Evolutionary conservation across 352 stramenopile species (phyloP).

Genomic region (Globisporangium heterothallicum): DNA sequence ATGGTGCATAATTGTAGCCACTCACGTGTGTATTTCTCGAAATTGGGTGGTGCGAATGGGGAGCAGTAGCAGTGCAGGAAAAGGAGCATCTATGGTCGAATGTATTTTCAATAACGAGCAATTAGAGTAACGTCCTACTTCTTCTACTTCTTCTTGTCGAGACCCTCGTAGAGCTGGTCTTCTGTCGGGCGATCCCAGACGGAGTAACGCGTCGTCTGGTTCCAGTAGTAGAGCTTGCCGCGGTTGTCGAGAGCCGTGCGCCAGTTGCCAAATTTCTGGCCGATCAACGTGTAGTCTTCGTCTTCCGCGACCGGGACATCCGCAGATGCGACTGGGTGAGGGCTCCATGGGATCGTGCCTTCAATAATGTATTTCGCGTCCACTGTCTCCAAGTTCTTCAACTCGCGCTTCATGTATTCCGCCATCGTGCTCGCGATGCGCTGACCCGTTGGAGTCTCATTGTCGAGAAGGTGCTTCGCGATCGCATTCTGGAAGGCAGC

Average conservation of each 20-base stretch:
- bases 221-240: slow-evolving; percentile 87
- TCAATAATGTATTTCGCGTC: slow-evolving; percentile 63
- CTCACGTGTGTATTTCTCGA: not conserved
- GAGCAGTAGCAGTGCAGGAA: not conserved
- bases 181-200: slow-evolving; percentile 69
- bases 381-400: slow-evolving; percentile 78
- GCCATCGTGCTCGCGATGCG: slow-evolving; percentile 52
- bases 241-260: slow-evolving; percentile 77
- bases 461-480: slow-evolving; percentile 70
- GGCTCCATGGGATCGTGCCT: slow-evolving; percentile 72
- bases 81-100: slow-evolving; percentile 8
- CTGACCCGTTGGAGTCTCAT: slow-evolving; percentile 52
- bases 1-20: no score
- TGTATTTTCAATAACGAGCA: slow-evolving; percentile 11
- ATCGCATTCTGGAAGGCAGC: slow-evolving; percentile 52
- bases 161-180: slow-evolving; percentile 49
- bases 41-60: not conserved
- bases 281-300: slow-evolving; percentile 70
- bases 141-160: slow-evolving; percentile 26
- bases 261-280: slow-evolving; percentile 83
- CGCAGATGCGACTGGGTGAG: slow-evolving; percentile 17
- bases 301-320: slow-evolving; percentile 19
- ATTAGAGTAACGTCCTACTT: not conserved
- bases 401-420: slow-evolving; percentile 72
- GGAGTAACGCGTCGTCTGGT: slow-evolving; percentile 75